phyloP scores from a whole-genome alignment of 2,329 filamentous ascomycete species.

The Sporothrix brunneoviolacea region DNA sequence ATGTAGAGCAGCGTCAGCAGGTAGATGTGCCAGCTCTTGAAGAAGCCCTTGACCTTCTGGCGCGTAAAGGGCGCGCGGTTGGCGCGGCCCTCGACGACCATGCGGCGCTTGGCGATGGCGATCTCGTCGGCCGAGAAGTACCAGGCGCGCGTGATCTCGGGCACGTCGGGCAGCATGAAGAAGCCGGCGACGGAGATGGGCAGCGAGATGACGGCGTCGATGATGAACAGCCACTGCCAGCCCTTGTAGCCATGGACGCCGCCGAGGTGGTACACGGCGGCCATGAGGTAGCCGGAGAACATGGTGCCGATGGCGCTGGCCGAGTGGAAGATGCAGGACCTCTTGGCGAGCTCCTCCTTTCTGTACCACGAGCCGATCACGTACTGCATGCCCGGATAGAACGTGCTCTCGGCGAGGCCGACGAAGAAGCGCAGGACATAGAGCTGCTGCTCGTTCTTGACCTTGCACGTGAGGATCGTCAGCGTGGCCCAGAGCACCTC shows the following conservation, averaged over 20 bases:
- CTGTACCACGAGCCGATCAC: conserved; percentile 41
- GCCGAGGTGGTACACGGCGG: conserved; percentile 46
- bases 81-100: conserved; percentile 39
- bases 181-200: conserved; percentile 49
- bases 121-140: conserved; percentile 33
- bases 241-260: conserved; percentile 42
- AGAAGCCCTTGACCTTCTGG: conserved; percentile 52
- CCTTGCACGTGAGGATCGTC: conserved; percentile 27
- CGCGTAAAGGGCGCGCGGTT: conserved; percentile 33
- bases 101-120: conserved; percentile 32
- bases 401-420: conserved; percentile 34
- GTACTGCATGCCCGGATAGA: conserved; percentile 36
- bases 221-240: conserved; percentile 53
- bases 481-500: conserved; percentile 32
- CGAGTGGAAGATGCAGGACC: conserved; percentile 41
- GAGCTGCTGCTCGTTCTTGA: conserved; percentile 29
- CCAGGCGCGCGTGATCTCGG: conserved; percentile 33
- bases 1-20: conserved; percentile 52
- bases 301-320: conserved; percentile 47
- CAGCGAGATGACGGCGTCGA: conserved; percentile 50
- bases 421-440: conserved; percentile 38
- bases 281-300: conserved; percentile 52
- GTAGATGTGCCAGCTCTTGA: conserved; percentile 60
- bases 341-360: conserved; percentile 43
- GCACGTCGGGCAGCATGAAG: conserved; percentile 35